Base-by-base conservation (phyloP, 148 eudicot species). In the Limonium bicolor region DNA sequence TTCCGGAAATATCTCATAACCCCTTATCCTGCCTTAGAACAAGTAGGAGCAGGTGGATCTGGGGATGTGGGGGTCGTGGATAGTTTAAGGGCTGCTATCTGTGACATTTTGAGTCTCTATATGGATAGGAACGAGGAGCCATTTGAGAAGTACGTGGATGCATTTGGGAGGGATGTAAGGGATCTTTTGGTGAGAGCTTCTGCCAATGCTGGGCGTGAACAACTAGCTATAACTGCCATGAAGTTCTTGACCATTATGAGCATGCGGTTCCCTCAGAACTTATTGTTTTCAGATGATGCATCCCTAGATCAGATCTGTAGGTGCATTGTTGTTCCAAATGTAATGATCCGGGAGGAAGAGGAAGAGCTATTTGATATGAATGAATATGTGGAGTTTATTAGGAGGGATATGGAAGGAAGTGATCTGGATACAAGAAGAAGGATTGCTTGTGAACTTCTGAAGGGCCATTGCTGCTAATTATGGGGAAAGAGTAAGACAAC, bases 321-420 rank as follows among this genome's bases (percentile, higher is more conserved):
- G 65, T 70, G 78, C 67, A 73, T 90, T 50, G 97, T 90, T 18
- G 71, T 90, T 33, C 97, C 97, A 0, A 90, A 90, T 71, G 95
- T 90, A 51, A 80, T 80, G 82, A 61, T 84, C 36, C 74, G 82
- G 55, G 97, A 85, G 24, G 97, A 84, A 50, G 97, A 90, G 29
- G 95, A 80, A 48, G 97, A 90, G 70, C 71, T 90, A 15, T 84
- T 90, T 71, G 95, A 84, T 45, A 68, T 80, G 76, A 90, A 90
- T 56, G n/a, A n/a, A n/a, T 84, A 72, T 59, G 72, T 90, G n/a
- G 97, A 84, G 64, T 90, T 74, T 41, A 80, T 84, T 26, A 66
- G 95, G 46, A 64, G 93, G 50, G 97, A 90, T 63, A 85, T 90
- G 83, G 95, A 90, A 69, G 97, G 95, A 51, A 90, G 97, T 67